Evolutionary conservation across 352 stramenopile species (phyloP).

Genomic region (Globisporangium radiosum): DNA sequence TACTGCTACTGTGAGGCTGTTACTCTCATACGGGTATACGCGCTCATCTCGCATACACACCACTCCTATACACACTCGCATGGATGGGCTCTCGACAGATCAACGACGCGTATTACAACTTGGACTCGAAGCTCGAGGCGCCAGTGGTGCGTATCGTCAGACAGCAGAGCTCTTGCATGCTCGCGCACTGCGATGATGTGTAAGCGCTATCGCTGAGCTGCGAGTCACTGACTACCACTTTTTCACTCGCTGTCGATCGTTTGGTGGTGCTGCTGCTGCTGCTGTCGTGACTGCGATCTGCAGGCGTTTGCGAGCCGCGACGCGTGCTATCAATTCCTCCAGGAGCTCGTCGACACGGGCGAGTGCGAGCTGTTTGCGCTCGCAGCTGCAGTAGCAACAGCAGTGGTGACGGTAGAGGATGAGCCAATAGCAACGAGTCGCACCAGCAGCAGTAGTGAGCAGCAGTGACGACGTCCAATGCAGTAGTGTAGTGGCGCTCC

Average conservation of each 20-base stretch:
- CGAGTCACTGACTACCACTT: not conserved
- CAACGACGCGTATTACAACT: conserved; percentile 54
- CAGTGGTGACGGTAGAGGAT: too few species aligned
- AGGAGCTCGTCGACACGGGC: conserved; percentile 59
- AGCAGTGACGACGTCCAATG: too few species aligned
- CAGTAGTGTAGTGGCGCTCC: too few species aligned
- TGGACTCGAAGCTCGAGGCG: conserved; percentile 62
- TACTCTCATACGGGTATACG: not conserved
- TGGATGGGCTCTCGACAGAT: conserved; percentile 20
- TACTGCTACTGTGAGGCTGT: not conserved
- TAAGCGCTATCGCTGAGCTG: not conserved
- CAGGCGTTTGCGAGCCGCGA: conserved; percentile 45
- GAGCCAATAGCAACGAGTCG: too few species aligned
- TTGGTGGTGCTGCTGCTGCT: too few species aligned
- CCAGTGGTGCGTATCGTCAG: conserved; percentile 27
- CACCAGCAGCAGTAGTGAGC: not conserved
- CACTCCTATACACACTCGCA: not conserved
- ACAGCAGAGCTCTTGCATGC: not conserved
- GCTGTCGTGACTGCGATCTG: too few species aligned
- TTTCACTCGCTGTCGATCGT: too few species aligned
- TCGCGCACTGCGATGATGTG: not conserved
- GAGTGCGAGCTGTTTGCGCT: conserved; percentile 61
- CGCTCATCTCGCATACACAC: not conserved
- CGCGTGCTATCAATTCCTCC: conserved; percentile 44
- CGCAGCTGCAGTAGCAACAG: not conserved